Evolutionary conservation across 805 yeast genomes (phyloP).

Genomic region (Hanseniaspora pseudoguilliermondii): DNA sequence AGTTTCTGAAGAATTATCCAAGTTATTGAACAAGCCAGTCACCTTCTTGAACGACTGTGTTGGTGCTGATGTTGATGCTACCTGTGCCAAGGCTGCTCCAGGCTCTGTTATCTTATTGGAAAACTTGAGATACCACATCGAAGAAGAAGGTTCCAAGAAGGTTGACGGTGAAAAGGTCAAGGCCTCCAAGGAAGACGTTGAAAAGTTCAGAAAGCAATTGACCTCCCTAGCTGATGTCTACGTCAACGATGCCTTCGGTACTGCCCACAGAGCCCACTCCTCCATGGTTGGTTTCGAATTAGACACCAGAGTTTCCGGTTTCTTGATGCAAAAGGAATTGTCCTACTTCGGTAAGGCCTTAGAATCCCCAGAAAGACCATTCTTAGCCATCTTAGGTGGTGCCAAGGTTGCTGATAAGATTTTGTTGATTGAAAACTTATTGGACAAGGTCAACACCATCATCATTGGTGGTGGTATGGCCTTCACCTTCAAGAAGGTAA

Average conservation of each 20-base stretch:
- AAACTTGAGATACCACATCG: conserved; percentile 97
- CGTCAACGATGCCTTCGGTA: conserved; percentile 96
- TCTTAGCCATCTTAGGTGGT: conserved; percentile 97
- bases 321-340: conserved; percentile 95
- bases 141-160: conserved; percentile 89
- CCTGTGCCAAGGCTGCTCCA: conserved; percentile 55
- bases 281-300: conserved; percentile 96
- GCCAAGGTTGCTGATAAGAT: conserved; percentile 99
- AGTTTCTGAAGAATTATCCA: conserved; percentile 77
- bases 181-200: conserved; percentile 77
- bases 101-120: conserved; percentile 86
- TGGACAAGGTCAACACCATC: conserved; percentile 88
- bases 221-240: conserved; percentile 92
- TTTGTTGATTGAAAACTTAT: conserved; percentile 90
- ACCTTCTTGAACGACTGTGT: conserved; percentile 82
- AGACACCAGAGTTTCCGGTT: conserved; percentile 96
- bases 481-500: conserved; percentile 92
- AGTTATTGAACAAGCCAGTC: conserved; percentile 62
- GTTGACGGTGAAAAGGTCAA: conserved; percentile 87
- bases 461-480: conserved; percentile 99
- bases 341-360: conserved; percentile 95
- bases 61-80: conserved; percentile 76
- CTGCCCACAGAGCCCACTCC: conserved; percentile 99
- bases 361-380: conserved; percentile 96
- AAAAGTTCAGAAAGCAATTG: conserved; percentile 76